Conservation (phyloP, 768 basidiomycete genomes). For the Lactifluus pinguis region DNA sequence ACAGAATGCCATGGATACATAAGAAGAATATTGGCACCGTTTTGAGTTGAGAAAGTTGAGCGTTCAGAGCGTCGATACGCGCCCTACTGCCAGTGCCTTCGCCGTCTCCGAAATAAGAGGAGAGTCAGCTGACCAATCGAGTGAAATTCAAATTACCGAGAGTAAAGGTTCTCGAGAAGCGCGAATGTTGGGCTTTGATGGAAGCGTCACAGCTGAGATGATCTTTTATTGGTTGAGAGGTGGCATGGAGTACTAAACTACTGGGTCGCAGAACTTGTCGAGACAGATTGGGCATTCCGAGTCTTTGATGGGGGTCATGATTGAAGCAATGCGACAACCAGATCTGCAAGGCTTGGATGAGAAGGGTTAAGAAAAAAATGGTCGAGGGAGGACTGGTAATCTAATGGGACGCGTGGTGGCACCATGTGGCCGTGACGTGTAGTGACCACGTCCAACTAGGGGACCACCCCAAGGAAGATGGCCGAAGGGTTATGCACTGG, state of each 20-base stretch:
- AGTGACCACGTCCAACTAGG: too few species aligned
- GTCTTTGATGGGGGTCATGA: too few species aligned
- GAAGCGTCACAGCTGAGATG: constrained; percentile 11
- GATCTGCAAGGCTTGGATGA: too few species aligned
- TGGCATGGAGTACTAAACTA: constrained; percentile 10
- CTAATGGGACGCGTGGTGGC: not conserved
- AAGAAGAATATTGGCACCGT: not conserved
- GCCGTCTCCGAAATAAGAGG: not conserved
- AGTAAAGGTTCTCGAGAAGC: not conserved
- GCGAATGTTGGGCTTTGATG: constrained; percentile 4
- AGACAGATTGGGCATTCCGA: too few species aligned
- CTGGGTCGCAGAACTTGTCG: constrained; percentile 4
- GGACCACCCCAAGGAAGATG: too few species aligned
- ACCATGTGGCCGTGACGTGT: not conserved
- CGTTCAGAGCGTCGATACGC: not conserved
- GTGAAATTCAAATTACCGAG: too few species aligned
- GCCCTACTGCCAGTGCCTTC: not conserved
- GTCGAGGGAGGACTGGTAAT: too few species aligned
- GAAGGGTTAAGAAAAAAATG: too few species aligned
- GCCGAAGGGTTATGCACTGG: too few species aligned
- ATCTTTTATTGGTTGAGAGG: not conserved
- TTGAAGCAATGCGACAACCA: too few species aligned
- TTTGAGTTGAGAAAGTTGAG: not conserved
- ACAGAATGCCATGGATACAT: too few species aligned
- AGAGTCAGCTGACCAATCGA: not conserved